phyloP scores from a whole-genome alignment of 371 early-diverging fungal genomes.

The Lichtheimia corymbifera region DNA sequence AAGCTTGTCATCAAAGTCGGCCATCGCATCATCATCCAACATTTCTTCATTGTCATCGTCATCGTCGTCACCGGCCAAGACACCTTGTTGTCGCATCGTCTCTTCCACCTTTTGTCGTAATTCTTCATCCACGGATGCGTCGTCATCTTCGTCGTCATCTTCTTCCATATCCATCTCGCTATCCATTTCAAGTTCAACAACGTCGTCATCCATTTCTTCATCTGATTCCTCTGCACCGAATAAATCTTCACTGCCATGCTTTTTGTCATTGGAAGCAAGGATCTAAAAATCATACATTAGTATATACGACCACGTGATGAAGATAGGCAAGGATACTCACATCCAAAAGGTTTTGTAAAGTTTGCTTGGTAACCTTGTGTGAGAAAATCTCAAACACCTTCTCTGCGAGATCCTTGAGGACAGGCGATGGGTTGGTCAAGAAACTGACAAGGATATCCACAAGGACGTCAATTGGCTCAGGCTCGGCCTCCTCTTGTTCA shows the following conservation, averaged over 20 bases:
- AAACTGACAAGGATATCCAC: slow-evolving; percentile 89
- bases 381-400: slow-evolving; percentile 86
- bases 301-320: not conserved
- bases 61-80: slow-evolving; percentile 44
- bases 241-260: slow-evolving; percentile 56
- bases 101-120: slow-evolving; percentile 67
- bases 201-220: slow-evolving; percentile 44
- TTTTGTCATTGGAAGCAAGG: slow-evolving; percentile 53
- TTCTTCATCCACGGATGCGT: slow-evolving; percentile 66
- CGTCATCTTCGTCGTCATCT: slow-evolving; percentile 55
- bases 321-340: slow-evolving; percentile 31
- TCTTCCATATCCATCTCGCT: slow-evolving; percentile 57
- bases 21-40: slow-evolving; percentile 91
- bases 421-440: slow-evolving; percentile 80
- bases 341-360: slow-evolving; percentile 75
- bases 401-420: slow-evolving; percentile 75
- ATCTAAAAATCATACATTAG: slow-evolving; percentile 29
- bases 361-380: slow-evolving; percentile 70
- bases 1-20: slow-evolving; percentile 87
- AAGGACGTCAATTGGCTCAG: slow-evolving; percentile 86
- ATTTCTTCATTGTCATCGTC: slow-evolving; percentile 63
- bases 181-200: slow-evolving; percentile 36
- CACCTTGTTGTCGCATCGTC: slow-evolving; percentile 60
- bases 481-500: slow-evolving; percentile 58
- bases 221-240: slow-evolving; percentile 57